Evolutionary conservation across 208 protist species (phyloP).

Genomic region (Trypanosoma rangeli): DNA sequence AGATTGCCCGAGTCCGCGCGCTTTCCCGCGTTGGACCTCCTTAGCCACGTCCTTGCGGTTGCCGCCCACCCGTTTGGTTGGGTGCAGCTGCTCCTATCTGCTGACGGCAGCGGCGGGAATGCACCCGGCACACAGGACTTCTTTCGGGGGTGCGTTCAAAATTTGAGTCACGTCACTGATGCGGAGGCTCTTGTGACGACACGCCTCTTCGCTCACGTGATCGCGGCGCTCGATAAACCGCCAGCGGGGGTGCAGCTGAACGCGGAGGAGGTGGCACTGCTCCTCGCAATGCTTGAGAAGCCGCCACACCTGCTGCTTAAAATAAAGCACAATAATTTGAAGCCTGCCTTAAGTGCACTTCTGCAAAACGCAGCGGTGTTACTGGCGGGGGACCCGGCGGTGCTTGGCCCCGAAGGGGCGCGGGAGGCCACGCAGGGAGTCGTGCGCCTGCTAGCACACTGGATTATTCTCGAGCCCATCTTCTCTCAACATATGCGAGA

Average conservation of each 20-base stretch:
- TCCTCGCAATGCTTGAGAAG: conserved; percentile 13
- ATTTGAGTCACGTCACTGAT: conserved; percentile 11
- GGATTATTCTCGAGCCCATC: conserved; percentile 28
- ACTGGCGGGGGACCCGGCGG: conserved; percentile 1
- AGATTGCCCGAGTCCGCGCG: conserved; percentile 28
- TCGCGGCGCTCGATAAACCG: conserved; percentile 18
- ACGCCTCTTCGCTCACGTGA: conserved; percentile 25
- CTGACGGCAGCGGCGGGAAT: not conserved
- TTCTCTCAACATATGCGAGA: conserved; percentile 24
- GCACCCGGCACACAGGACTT: not conserved
- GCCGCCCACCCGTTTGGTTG: conserved; percentile 10
- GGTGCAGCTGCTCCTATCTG: conserved; percentile 15
- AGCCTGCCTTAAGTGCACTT: conserved; percentile 13
- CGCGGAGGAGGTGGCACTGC: not conserved
- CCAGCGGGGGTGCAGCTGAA: not conserved
- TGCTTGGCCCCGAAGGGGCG: conserved; percentile 14
- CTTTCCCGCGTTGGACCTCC: conserved; percentile 40
- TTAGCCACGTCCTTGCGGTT: conserved; percentile 20
- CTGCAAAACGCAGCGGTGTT: conserved; percentile 24
- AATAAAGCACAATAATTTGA: conserved; percentile 9
- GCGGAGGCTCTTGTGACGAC: conserved; percentile 24
- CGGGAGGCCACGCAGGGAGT: conserved; percentile 1
- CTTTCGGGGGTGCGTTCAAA: conserved; percentile 10
- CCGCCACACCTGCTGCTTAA: conserved; percentile 12
- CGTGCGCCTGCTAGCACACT: conserved; percentile 24